These are phyloP conservation scores for Limnanthes douglasii DNA, from an alignment of 345 rosid genomes.

Conservation along the genomic window DNA sequence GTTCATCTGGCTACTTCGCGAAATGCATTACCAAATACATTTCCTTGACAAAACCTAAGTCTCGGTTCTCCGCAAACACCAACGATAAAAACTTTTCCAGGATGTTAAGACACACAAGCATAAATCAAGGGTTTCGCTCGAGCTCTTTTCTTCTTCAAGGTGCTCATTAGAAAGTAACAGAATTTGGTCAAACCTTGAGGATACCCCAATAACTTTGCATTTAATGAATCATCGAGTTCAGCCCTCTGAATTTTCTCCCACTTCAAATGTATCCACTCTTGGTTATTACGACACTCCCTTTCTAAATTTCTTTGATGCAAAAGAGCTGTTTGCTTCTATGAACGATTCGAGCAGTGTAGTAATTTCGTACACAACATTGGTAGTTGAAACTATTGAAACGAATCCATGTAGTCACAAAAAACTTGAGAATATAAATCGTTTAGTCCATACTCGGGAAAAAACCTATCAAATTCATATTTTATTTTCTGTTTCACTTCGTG, in stretches of 20 bases:
- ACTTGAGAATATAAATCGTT: conserved; percentile 75
- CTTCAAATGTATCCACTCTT: conserved; percentile 76
- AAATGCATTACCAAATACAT: conserved; percentile 80
- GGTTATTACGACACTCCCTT: conserved; percentile 85
- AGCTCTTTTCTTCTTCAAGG: conserved; percentile 87
- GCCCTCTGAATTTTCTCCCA: conserved; percentile 94
- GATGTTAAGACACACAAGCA: conserved; percentile 57
- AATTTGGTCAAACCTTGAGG: conserved; percentile 92
- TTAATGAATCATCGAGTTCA: conserved; percentile 72
- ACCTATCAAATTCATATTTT: conserved; percentile 78
- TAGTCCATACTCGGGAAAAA: conserved; percentile 84
- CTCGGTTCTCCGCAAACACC: conserved; percentile 93
- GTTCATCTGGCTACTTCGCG: conserved; percentile 75
- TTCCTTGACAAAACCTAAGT: conserved; percentile 82
- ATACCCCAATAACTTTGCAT: conserved; percentile 64
- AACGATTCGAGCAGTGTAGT: conserved; percentile 95
- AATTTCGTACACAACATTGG: conserved; percentile 89
- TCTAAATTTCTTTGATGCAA: conserved; percentile 93
- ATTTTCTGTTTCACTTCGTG: conserved; percentile 69
- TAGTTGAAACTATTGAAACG: conserved; percentile 89
- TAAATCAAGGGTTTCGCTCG: conserved; percentile 83
- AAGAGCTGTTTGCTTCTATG: conserved; percentile 48
- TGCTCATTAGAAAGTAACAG: conserved; percentile 95
- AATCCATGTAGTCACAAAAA: conserved; percentile 78
- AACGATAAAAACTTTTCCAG: conserved; percentile 61